Evolutionary conservation across 441 rosid genomes (phyloP), one percentile per base, ranked within the genome.

Genomic region (Populus hybrid): DNA sequence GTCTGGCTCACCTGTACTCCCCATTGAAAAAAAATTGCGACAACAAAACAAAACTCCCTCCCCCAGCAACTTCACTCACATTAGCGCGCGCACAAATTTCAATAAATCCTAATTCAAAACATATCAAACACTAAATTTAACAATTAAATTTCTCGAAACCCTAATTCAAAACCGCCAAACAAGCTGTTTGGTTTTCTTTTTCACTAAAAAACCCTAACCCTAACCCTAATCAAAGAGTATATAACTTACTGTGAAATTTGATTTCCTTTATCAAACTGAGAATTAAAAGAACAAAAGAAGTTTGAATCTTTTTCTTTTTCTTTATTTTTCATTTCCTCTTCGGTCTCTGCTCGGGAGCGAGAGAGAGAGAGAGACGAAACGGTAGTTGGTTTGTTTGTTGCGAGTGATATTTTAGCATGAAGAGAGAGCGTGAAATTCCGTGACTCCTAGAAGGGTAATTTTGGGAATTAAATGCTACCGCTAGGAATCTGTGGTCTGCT

Each of bases 1-100:
- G 85, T 93, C 99, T 4, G 98, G 95, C 86, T 95, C 98, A 42
- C 93, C 99, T 20, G 93, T 87, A 85, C 98, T 95, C 88, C 93
- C 97, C 99, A 95, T 95, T 82, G 77, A 83, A 10, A 65, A n/a
- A 46, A 3, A 46, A 46, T 40, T 10, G 46, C 50, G 11, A 40
- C 46, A 59, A 59, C 65, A 59, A 20, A n/a, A 59, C 64, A 70
- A 70, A 87, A 74, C 72, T 74, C 68, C 34, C 76, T 57, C 87
- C 65, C 42, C 54, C 73, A 69, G 20, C 77, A 86, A 72, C 79
- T 77, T 79, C 69, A 63, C 81, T 80, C 85, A 84, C 86, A 86
- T 84, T 79, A 79, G 76, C 72, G 67, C 20, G 69, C 69, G 40
- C 78, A 38, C 73, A 69, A 78, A 35, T 34, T 66, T 68, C 28